Percentiles rank a stretch among this genome's conserved stretches.
Conservation (phyloP, 495 filamentous ascomycete genomes). For the Cercophora sp. region DNA sequence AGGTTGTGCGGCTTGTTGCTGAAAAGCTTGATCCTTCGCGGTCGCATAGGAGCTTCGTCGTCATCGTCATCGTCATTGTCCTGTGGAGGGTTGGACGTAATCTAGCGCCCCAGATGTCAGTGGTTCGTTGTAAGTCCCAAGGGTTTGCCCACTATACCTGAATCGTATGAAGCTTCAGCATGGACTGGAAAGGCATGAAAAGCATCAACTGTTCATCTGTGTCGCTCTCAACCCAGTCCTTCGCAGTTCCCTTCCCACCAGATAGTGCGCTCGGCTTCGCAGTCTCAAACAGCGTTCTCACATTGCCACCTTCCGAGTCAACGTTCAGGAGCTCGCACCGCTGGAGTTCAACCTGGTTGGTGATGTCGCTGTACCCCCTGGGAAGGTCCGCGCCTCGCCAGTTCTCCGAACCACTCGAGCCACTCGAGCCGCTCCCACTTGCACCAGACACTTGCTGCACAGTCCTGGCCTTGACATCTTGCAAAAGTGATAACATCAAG, state of each 20-base stretch:
- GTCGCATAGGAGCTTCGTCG: constrained; percentile 76
- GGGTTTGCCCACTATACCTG: constrained; percentile 34
- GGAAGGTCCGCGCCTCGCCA: constrained; percentile 77
- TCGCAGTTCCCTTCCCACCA: constrained; percentile 56
- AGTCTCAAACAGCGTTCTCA: constrained; percentile 66
- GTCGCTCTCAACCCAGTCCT: constrained; percentile 97
- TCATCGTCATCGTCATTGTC: constrained; percentile 51
- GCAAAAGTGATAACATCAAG: no score
- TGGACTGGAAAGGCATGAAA: constrained; percentile 84
- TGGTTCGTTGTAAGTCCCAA: neutral
- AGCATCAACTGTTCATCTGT: constrained; percentile 98
- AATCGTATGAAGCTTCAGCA: constrained; percentile 84
- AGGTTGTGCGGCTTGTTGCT: constrained; percentile 82
- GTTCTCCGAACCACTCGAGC: constrained; percentile 23
- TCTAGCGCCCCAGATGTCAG: constrained; percentile 40
- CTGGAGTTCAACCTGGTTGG: constrained; percentile 70
- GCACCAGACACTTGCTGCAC: no score
- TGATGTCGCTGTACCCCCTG: constrained; percentile 79
- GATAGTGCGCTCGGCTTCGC: constrained; percentile 62
- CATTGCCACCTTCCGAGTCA: constrained; percentile 63
- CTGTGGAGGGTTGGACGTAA: constrained; percentile 75
- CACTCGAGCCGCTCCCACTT: no score
- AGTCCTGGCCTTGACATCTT: no score
- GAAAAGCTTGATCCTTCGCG: constrained; percentile 80
- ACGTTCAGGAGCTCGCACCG: constrained; percentile 85